Evolutionary conservation across 129 eudicot species (phyloP).

Genomic region (Ambrosia artemisiifolia): DNA sequence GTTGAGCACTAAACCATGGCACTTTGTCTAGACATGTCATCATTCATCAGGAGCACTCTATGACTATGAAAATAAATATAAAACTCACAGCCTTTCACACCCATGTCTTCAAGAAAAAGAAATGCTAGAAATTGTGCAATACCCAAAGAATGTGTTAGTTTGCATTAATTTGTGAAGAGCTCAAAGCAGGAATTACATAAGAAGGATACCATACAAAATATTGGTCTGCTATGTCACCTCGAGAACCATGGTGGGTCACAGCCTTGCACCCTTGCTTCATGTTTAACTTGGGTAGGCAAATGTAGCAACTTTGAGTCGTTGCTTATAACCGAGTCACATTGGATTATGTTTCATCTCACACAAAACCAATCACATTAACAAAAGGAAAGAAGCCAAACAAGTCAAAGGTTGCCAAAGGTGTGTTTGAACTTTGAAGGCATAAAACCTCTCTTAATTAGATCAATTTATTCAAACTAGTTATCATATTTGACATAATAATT

Average conservation of each 20-base stretch:
- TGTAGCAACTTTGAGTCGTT: neutral
- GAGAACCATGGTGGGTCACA: neutral
- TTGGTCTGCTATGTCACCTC: neutral
- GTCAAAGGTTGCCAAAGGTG: neutral
- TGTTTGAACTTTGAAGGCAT: neutral
- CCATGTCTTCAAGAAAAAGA: neutral
- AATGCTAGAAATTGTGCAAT: neutral
- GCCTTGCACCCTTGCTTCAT: neutral
- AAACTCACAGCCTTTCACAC: neutral
- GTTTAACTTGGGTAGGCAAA: neutral
- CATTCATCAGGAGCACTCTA: too few relatives aligned
- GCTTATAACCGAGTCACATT: neutral
- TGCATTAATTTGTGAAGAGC: neutral
- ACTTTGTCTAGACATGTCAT: too few relatives aligned
- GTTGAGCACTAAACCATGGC: too few relatives aligned
- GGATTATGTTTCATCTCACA: neutral
- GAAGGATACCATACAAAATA: neutral
- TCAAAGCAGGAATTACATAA: neutral
- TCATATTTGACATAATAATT: slow-evolving; percentile 1
- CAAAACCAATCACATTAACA: neutral
- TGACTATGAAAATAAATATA: too few relatives aligned
- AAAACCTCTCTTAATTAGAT: neutral
- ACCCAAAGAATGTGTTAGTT: neutral
- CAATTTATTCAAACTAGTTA: neutral
- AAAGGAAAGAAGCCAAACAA: neutral